Evolutionary conservation across 805 yeast genomes (phyloP), one percentile per base, ranked within the genome.

Genomic region (Teunomyces kruisii): DNA sequence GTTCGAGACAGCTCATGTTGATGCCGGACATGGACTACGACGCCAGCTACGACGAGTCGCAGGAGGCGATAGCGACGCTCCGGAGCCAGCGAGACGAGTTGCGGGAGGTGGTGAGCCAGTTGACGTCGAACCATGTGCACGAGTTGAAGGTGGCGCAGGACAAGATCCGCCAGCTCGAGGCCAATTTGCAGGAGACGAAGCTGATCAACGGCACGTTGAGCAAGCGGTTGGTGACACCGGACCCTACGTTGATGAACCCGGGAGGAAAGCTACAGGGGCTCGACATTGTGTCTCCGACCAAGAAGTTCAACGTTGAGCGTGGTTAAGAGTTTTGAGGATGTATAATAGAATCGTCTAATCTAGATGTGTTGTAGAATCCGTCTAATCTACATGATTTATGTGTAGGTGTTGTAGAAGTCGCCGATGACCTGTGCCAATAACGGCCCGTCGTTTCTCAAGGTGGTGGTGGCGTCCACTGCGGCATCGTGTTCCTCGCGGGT

Each of bases 241-340:
- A 35, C 17, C 38, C 38, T 13, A 35, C 22, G 38, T 35, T 35
- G 38, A 35, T 35, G 38, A 43, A 45, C 24, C 51, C 54, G 37
- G 71, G 73, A 10, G 75, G 74, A 1, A 67, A 62, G 48, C 56
- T 72, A 31, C 70, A 68, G 42, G 75, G 75, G 5, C 65, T 72
- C 40, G 52, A 65, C 22, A 63, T 71, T 17, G 70, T 71, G 4
- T 56, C 70, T 4, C 68, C 74, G 3, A 55, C 56, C 27, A 63
- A 61, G 37, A 55, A 45, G 33, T 35, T 33, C 12, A 19, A 37
- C 32, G 28, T 10, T 19, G 3, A 19, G 6, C 22, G 22, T 3
- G 22, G 22, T 3, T 19, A 19, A 6, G 19, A 44, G 50, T 13
- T 51, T 54, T 32, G 56, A 13, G 9, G 26, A 33, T 4, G 26